phyloP scores from a whole-genome alignment of 2,329 filamentous ascomycete species.

The Aspergillus vadensis region DNA sequence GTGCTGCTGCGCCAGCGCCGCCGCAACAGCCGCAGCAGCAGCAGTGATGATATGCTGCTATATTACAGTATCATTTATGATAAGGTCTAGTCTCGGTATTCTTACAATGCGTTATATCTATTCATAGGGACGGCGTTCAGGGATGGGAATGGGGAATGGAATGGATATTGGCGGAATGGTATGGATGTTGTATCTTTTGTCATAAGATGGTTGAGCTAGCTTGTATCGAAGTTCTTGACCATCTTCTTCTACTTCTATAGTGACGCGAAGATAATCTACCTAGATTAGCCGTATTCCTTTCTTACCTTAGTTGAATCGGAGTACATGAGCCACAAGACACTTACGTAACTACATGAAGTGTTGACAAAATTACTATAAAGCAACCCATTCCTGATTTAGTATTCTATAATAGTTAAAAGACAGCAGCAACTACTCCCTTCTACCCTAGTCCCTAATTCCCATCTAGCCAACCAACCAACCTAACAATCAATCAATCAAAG shows the following conservation, averaged over 20 bases:
- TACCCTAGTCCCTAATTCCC: too few species aligned
- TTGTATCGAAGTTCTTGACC: background rate
- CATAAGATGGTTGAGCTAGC: background rate
- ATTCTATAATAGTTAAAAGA: too few species aligned
- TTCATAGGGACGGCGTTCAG: background rate
- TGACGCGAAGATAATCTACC: too few species aligned
- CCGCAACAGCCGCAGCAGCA: conserved; percentile 15
- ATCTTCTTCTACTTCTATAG: background rate
- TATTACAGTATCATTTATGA: background rate
- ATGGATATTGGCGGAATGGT: background rate
- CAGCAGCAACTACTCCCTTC: too few species aligned
- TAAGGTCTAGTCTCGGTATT: background rate
- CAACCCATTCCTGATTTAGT: too few species aligned
- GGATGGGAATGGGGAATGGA: background rate
- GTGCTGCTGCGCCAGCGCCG: conserved; percentile 16
- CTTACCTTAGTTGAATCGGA: too few species aligned
- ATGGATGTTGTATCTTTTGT: background rate
- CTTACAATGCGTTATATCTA: background rate
- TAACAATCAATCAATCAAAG: too few species aligned
- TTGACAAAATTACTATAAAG: too few species aligned
- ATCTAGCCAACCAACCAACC: too few species aligned
- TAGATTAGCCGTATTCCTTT: too few species aligned
- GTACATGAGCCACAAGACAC: too few species aligned
- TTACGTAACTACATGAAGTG: too few species aligned
- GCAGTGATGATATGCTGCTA: background rate